phyloP scores from a whole-genome alignment of 176 grass and related monocot species.

The Oryza meridionalis region DNA sequence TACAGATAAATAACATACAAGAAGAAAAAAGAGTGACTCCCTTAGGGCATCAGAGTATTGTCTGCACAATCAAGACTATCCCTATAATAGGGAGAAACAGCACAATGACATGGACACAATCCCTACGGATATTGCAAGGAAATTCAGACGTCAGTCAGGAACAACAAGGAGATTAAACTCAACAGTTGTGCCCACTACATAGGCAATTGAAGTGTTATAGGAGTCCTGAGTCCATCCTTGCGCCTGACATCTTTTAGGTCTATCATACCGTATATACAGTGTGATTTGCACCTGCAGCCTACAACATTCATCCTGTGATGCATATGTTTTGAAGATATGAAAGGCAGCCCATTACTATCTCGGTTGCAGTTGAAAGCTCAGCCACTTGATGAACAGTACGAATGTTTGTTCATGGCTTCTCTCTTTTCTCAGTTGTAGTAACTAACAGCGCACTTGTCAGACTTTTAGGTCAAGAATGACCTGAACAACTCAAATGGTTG shows the following conservation, averaged over 20 bases:
- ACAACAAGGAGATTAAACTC: neutral
- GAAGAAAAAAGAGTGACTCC: too few relatives aligned
- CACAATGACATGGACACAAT: neutral
- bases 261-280: neutral
- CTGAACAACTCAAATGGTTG: constrained; percentile 8
- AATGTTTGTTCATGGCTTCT: constrained; percentile 21
- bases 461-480: constrained; percentile 23
- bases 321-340: constrained; percentile 7
- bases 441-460: neutral
- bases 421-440: constrained; percentile 17
- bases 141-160: neutral
- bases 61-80: neutral
- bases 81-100: neutral
- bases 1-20: too few relatives aligned
- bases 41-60: neutral
- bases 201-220: too few relatives aligned
- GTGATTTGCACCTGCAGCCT: constrained; percentile 7
- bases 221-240: too few relatives aligned
- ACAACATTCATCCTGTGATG: constrained; percentile 17
- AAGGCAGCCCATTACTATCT: constrained; percentile 35
- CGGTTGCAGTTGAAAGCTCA: constrained; percentile 13
- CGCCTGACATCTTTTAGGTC: neutral
- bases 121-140: neutral
- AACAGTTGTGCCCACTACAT: neutral
- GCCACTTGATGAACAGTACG: constrained; percentile 14